Evolutionary conservation across 805 yeast genomes (phyloP).

Genomic region (Wickerhamiella nectarea): DNA sequence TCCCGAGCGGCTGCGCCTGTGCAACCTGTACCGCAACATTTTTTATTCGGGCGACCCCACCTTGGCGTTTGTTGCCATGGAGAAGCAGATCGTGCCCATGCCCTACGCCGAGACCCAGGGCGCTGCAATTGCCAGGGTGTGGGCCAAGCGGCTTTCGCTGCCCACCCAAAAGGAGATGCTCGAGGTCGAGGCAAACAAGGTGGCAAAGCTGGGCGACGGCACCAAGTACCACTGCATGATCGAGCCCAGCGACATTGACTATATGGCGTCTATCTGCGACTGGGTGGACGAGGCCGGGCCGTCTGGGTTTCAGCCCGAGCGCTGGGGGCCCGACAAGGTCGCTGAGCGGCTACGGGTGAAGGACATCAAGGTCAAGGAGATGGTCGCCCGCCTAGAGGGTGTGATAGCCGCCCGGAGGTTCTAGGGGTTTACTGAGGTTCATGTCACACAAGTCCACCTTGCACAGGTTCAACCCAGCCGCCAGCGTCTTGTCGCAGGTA

Average conservation of each 20-base stretch:
- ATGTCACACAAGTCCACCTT: too few species aligned
- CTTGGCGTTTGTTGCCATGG: slow-evolving; percentile 44
- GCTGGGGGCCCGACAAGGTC: slow-evolving; percentile 34
- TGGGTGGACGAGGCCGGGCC: slow-evolving; percentile 20
- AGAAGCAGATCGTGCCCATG: slow-evolving; percentile 23
- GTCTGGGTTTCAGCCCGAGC: slow-evolving; percentile 36
- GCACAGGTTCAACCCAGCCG: too few species aligned
- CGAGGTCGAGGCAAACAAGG: slow-evolving; percentile 30
- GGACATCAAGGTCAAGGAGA: slow-evolving; percentile 12
- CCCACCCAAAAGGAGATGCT: slow-evolving; percentile 39
- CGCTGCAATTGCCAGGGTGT: slow-evolving; percentile 46
- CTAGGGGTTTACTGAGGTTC: too few species aligned
- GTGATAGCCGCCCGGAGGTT: neutral
- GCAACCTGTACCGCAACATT: slow-evolving; percentile 46
- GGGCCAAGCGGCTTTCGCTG: slow-evolving; percentile 39
- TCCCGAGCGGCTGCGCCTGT: slow-evolving; percentile 35
- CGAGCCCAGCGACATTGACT: slow-evolving; percentile 46
- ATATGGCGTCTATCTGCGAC: slow-evolving; percentile 33
- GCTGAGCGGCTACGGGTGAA: slow-evolving; percentile 13
- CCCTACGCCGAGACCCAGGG: slow-evolving; percentile 44
- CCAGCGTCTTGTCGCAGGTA: too few species aligned
- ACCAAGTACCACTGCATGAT: slow-evolving; percentile 39
- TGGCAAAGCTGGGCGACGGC: slow-evolving; percentile 35
- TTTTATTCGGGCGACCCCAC: slow-evolving; percentile 48
- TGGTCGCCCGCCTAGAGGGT: slow-evolving; percentile 1